Evolutionary conservation across 805 yeast genomes (phyloP), one percentile per base, ranked within the genome.

Genomic region (Sugiyamaella qingdaonensis): DNA sequence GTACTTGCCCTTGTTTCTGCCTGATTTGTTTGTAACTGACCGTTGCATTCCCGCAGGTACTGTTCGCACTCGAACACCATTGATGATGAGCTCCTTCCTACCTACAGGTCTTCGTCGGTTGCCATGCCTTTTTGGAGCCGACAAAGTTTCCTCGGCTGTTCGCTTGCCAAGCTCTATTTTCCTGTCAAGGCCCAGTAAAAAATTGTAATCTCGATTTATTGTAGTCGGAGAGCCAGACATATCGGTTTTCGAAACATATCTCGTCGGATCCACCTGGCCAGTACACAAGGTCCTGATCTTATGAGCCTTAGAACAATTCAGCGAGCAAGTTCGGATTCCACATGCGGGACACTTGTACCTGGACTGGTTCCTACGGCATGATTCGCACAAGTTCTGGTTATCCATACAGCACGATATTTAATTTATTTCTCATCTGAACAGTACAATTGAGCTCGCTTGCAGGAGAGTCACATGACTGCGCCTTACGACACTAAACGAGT

Each of bases 341-440:
- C 97, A 91, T 14, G 85, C 84, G 0, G 97, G 97, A 66, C 97
- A 91, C 11, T 77, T 81, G 65, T 91, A 91, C 62, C 84, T 86
- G 53, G 75, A 72, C 24, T 60, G 65, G 3, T 70, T 62, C 16
- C 60, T 61, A 10, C 67, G 64, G 58, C 87, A 82, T 14, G 80
- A 69, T 53, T 68, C 73, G 59, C 86, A 82, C n/a, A 62, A 2
- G 29, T 24, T 24, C 29, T 24, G 29, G 29, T 24, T 24, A 7
- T 24, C 29, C 29, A 24, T 24, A 24, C 29, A 24, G 29, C 29
- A 7, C 29, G n/a, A n/a, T n/a, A 24, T 24, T 24, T 4, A 24
- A 24, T 3, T 24, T 24, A 24, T 24, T 24, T 24, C 29, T 24
- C 7, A 24, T 7, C 3, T 24, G 29, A 24, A 24, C 7, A 24